Evolutionary conservation across 495 filamentous ascomycete species (phyloP), one percentile per base, ranked within the genome.

Genomic region (Annulohypoxylon moriforme): DNA sequence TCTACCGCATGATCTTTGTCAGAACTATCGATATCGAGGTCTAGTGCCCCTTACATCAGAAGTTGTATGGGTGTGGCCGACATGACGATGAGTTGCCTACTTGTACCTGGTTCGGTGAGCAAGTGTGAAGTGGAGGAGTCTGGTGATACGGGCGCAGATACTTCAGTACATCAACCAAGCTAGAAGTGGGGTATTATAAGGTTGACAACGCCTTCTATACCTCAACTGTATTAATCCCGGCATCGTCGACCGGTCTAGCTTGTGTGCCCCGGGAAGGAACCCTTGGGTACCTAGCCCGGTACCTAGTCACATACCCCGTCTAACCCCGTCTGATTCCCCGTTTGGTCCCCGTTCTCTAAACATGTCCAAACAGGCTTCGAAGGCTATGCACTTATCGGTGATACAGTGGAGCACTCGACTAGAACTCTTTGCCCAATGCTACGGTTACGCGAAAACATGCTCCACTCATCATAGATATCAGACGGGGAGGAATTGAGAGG

Each of bases 361-460:
- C 36, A 36, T 8, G 27, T 2, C 52, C 10, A 13, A 22, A 33
- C 16, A 22, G 18, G 20, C 20, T 49, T 49, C 14, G 11, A 55
- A 33, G 29, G 50, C 27, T 47, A 53, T 67, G 56, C 55, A 55
- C 34, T 24, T 67, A 60, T 31, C 33, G 20, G 27, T 29, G 27
- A 18, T 44, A 56, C 55, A 52, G 65, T 27, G 65, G 57, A 27
- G n/a, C n/a, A n/a, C n/a, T n/a, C n/a, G 57, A 31, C 25, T 56
- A 6, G 36, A 50, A 67, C 10, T 25, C n/a, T 55, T 55, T 24
- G 57, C 38, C 57, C 46, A 61, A 61, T 68, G 49, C 65, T 68
- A 68, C 57, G 36, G 47, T 68, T 61, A 61, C 49, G 57, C 46
- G 55, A 47, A 47, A 13, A 33, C 40, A 3, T 65, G 57, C 50